Base-by-base conservation (phyloP, 2,329 filamentous ascomycete species). In the Ophiobolus disseminans region DNA sequence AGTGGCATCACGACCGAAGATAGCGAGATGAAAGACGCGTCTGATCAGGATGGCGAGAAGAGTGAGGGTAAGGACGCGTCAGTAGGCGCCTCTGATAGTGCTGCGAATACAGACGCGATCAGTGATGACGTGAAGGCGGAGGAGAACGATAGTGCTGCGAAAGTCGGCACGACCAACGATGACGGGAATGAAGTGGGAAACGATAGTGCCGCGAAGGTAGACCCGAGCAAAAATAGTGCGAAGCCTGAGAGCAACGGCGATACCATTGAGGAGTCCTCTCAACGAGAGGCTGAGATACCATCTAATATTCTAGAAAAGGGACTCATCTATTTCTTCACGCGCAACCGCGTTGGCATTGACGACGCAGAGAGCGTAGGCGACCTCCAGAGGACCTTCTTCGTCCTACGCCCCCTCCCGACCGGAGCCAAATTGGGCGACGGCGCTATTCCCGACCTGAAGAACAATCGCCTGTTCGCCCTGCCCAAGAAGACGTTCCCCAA, bases 251-350 rank as follows among this genome's bases (percentile, higher is more conserved):
- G 16, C 48, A 58, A 75, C 17, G 63, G 45, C 39, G 51, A 58
- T 32, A 45, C 81, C 1, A 70, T 85, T 4, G 74, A 78, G 49
- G 74, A 80, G 40, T 79, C 81, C 2, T 70, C 78, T 14, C 68
- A 80, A 40, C 78, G 82, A 32, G 78, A 80, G 60, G 72, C 80
- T 35, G 72, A 76, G 2, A 72, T 81, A 30, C 78, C 84, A 1
- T 83, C 81, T 5, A 86, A 78, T 50, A 85, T 96, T 19, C 79
- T 95, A 2, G 91, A 97, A 66, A 96, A 94, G 65, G 91, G 91
- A 3, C 82, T 94, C 60, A 86, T 96, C 59, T 96, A 96, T 78
- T 96, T 96, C 80, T 95, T 96, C 78, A 87, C 88, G 63, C 86
- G 91, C 14, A 85, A 86, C 6, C 86, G 90, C 10, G 89, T 96